phyloP scores from a whole-genome alignment of 2,329 filamentous ascomycete genomes.

The Sporothrix pallida region DNA sequence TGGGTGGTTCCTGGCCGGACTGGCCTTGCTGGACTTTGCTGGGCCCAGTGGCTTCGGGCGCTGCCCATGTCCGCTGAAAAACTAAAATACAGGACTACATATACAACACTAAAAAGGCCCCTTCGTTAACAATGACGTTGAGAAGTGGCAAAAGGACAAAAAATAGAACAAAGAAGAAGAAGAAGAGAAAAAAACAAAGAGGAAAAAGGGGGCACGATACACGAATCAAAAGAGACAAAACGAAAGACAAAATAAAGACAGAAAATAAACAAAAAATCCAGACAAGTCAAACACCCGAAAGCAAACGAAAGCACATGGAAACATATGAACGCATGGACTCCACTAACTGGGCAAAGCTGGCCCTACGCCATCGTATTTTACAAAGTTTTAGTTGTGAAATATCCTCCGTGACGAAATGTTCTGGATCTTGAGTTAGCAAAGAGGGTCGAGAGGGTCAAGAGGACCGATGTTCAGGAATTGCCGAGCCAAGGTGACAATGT shows the following conservation, averaged over 20 bases:
- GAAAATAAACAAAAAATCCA: neutral
- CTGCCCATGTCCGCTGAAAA: too few relatives aligned
- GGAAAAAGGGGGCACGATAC: neutral
- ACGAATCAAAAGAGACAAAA: neutral
- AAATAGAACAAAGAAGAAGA: neutral
- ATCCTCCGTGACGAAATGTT: neutral
- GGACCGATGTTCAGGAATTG: neutral
- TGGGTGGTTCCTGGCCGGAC: too few relatives aligned
- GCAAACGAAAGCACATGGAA: conserved; percentile 5
- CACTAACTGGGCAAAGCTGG: conserved; percentile 6
- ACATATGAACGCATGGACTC: neutral
- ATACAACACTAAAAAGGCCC: neutral
- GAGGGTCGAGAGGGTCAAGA: too few relatives aligned
- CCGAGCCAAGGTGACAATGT: conserved; percentile 6
- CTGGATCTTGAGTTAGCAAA: too few relatives aligned
- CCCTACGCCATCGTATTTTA: neutral
- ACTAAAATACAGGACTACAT: neutral
- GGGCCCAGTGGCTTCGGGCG: too few relatives aligned
- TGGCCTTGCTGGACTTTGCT: too few relatives aligned
- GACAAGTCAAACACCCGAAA: neutral
- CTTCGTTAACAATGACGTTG: neutral
- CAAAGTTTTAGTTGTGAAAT: too few relatives aligned
- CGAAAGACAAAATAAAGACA: neutral
- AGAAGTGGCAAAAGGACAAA: conserved; percentile 15
- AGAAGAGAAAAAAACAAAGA: neutral